These are phyloP conservation scores for Pseudopithomyces chartarum DNA, from an alignment of 2,329 filamentous ascomycete genomes.

Conservation along the genomic window DNA sequence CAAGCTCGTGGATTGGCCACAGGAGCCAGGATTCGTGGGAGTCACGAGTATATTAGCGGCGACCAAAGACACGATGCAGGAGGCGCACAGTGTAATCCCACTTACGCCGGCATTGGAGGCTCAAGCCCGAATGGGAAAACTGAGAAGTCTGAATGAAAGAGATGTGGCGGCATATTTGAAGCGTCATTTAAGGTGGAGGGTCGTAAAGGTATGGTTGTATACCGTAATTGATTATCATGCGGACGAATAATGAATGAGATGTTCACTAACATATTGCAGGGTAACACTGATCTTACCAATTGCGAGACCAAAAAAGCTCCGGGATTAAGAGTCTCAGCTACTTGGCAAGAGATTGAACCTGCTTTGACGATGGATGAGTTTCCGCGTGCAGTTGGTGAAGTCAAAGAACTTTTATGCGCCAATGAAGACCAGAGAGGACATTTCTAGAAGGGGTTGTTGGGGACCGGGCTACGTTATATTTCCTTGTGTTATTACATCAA, in stretches of 20 bases:
- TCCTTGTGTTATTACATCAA: no score
- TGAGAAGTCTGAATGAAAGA: constrained; percentile 33
- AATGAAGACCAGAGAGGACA: constrained; percentile 2
- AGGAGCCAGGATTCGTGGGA: constrained; percentile 63
- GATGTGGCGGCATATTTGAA: constrained; percentile 27
- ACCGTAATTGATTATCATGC: background rate
- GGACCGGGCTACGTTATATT: no score
- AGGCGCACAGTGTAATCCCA: constrained; percentile 49
- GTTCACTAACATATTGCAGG: constrained; percentile 23
- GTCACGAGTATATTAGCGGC: constrained; percentile 57
- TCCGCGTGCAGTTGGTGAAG: constrained; percentile 41
- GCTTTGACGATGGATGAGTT: constrained; percentile 41
- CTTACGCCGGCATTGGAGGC: constrained; percentile 50
- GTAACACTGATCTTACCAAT: constrained; percentile 24
- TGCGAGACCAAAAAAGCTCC: constrained; percentile 29
- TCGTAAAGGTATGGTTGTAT: constrained; percentile 22
- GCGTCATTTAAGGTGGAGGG: constrained; percentile 29
- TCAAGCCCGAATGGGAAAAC: constrained; percentile 35
- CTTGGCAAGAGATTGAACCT: constrained; percentile 46
- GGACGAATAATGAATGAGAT: background rate
- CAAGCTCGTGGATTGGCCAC: constrained; percentile 53
- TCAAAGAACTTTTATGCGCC: constrained; percentile 25
- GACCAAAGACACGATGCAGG: constrained; percentile 9
- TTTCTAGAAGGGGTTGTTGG: background rate
- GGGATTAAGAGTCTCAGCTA: constrained; percentile 47